Evolutionary conservation across 73 alveolate genomes (phyloP).

Genomic region (Paramecium biaurelia): DNA sequence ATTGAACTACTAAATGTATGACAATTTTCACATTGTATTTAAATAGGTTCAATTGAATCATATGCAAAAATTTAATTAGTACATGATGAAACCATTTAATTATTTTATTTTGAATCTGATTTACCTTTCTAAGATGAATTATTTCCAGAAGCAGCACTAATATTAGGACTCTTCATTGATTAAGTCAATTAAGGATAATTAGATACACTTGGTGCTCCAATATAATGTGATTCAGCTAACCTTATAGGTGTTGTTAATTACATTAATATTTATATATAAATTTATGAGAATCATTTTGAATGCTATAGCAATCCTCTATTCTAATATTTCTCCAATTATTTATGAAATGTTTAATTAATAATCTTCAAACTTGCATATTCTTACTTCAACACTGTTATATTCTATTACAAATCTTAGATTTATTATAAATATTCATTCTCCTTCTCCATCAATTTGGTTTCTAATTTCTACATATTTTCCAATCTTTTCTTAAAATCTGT

Average conservation of each 20-base stretch:
- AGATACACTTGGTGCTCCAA: background rate
- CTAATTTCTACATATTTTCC: background rate
- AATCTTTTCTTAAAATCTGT: background rate
- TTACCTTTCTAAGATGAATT: background rate
- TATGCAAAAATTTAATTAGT: background rate
- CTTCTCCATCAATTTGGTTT: background rate
- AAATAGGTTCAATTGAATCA: conserved; percentile 26
- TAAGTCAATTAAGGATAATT: background rate
- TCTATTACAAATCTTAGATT: background rate
- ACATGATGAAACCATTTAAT: background rate
- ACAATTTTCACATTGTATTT: background rate
- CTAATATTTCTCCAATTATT: background rate
- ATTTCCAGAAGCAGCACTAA: background rate
- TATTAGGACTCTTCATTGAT: background rate
- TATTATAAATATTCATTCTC: background rate
- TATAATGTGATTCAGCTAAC: background rate
- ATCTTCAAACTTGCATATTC: background rate
- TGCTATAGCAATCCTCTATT: background rate
- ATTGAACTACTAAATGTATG: conserved; percentile 20
- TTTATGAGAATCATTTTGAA: background rate
- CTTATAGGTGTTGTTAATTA: background rate
- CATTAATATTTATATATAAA: background rate
- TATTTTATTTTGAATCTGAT: background rate
- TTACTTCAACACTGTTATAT: background rate
- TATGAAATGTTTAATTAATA: background rate